Base-by-base conservation (phyloP, 768 basidiomycete species). In the Hydnum rufescens region DNA sequence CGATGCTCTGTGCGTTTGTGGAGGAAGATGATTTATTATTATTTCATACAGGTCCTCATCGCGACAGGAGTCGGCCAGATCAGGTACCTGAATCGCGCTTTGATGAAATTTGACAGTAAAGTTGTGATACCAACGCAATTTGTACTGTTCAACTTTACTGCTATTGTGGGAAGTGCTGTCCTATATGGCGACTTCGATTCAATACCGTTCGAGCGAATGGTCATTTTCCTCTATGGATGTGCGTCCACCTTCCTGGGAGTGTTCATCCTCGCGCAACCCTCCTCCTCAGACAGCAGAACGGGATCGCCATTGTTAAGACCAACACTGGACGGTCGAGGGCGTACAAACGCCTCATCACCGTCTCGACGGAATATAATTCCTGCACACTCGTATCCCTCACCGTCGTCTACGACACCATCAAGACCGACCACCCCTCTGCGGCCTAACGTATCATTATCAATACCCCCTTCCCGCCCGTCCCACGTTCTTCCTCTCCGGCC, bases 81-180 rank as follows among this genome's bases (percentile, higher is more conserved):
- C 55, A 71, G 74, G 58, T 88, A 87, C 61, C 71, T 86, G 50
- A 87, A 87, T 59, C 71, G 86, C 53, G 90, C 92, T 4, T 64
- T 96, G 44, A 92, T 87, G 78, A 75, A 79, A 22, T 97, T 96
- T 63, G 88, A 95, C 61, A 80, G 84, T 64, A 93, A 95, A 68
- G 83, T 84, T 51, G 92, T 96, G 25, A 87, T 97, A 57, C 93
- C 92, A 3, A 80, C 80, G 13, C 92, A 96, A 69, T 97, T 95
- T 63, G 88, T 93, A 29, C 72, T 89, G 53, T 97, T 97, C 68
- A 92, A 86, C 25, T 70, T 97, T 32, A 88, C 86, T 3, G 88
- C 87, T 3, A 92, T 99, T 58, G 68, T 85, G 52, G 93, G 92
- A 26, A 92, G 88, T 3, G 88, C 86, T 1, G 80, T 99, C 16